phyloP scores from a whole-genome alignment of 345 rosid species.

The Trapa incisa region DNA sequence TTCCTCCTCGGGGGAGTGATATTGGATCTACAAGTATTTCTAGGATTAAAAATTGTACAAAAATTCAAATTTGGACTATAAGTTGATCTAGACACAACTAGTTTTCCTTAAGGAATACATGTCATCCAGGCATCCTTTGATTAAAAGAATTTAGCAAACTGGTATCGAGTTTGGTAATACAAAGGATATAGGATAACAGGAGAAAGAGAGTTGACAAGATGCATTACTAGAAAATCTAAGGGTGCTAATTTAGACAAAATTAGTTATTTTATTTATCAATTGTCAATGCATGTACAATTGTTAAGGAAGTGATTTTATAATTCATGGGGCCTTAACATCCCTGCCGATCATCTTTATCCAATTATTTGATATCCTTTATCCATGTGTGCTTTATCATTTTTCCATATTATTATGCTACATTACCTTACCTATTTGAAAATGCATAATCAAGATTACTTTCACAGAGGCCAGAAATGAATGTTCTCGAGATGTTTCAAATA shows the following conservation, averaged over 20 bases:
- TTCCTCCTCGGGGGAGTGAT: constrained; percentile 91
- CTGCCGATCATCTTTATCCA: neutral
- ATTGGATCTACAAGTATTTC: constrained; percentile 34
- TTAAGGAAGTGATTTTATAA: neutral
- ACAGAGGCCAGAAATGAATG: neutral
- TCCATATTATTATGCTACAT: neutral
- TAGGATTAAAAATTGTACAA: neutral
- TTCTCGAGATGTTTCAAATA: neutral
- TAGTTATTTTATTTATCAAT: neutral
- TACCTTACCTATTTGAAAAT: neutral
- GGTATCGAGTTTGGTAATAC: too few relatives aligned
- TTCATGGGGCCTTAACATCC: neutral
- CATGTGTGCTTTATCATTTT: neutral
- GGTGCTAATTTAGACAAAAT: neutral
- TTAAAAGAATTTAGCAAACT: neutral
- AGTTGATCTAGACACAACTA: neutral
- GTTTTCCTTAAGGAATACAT: neutral
- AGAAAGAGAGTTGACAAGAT: neutral
- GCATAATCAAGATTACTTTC: neutral
- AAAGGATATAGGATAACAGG: too few relatives aligned
- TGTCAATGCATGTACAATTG: neutral
- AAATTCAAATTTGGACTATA: neutral
- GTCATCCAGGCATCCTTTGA: neutral
- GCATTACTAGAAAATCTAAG: neutral
- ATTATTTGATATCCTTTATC: neutral